phyloP scores from a whole-genome alignment of 805 yeast species.

The Scheffersomyces ergatensis region DNA sequence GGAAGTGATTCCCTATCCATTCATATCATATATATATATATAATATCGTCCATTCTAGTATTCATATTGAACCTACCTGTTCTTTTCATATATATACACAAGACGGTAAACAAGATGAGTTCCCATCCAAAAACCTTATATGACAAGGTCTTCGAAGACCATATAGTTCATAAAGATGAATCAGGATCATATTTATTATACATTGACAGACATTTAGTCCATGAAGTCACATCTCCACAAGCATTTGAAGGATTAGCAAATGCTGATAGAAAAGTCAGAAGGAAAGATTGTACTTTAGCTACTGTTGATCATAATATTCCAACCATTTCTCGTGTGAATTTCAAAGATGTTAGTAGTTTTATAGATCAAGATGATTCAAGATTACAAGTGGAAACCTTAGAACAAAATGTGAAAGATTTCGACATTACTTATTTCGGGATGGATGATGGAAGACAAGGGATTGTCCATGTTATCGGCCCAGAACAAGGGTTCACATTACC shows the following conservation, averaged over 20 bases:
- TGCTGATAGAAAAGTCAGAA: conserved; percentile 86
- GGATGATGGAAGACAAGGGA: conserved; percentile 94
- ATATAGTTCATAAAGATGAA: conserved; percentile 85
- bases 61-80: too few species aligned
- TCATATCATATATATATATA: too few species aligned
- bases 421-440: conserved; percentile 92
- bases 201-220: conserved; percentile 96
- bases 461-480: conserved; percentile 98
- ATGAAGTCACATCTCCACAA: conserved; percentile 98
- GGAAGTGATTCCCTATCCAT: too few species aligned
- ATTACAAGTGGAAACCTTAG: conserved; percentile 88
- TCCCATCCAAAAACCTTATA: conserved; percentile 70
- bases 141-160: conserved; percentile 96
- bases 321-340: conserved; percentile 78
- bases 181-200: conserved; percentile 82
- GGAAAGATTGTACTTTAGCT: conserved; percentile 89
- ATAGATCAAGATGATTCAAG: conserved; percentile 90
- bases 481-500: conserved; percentile 99
- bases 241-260: conserved; percentile 93
- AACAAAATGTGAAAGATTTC: conserved; percentile 87
- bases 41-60: too few species aligned
- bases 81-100: too few species aligned
- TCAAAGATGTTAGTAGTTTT: conserved; percentile 72
- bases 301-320: conserved; percentile 98
- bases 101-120: conserved; percentile 13